These are phyloP conservation scores for Tritrichomonas foetus DNA, from an alignment of 208 protist species.

Conservation along the genomic window DNA sequence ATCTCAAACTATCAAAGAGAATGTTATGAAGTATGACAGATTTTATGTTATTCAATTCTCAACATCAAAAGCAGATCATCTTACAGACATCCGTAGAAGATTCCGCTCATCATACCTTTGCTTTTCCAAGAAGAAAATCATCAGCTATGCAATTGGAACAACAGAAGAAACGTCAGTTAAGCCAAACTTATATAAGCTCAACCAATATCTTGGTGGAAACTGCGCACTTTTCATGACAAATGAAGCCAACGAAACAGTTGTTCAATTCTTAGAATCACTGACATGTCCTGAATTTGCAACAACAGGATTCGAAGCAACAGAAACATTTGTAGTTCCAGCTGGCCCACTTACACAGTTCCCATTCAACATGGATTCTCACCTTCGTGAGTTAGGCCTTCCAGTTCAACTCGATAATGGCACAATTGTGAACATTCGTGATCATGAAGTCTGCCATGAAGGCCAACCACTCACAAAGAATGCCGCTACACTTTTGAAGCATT, in stretches of 20 bases:
- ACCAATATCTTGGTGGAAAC: not conserved
- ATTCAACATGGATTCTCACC: not conserved
- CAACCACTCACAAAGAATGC: not conserved
- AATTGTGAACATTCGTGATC: constrained; percentile 11
- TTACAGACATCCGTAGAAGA: not conserved
- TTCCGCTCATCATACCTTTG: constrained; percentile 19
- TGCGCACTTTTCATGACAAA: constrained; percentile 36
- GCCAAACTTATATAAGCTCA: not conserved
- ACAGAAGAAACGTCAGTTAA: not conserved
- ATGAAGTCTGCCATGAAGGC: not conserved
- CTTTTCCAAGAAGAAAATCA: not conserved
- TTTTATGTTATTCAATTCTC: not conserved
- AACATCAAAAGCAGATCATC: not conserved
- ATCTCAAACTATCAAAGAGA: not conserved
- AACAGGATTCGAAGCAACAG: not conserved
- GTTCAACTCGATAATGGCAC: constrained; percentile 38
- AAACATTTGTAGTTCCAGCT: not conserved
- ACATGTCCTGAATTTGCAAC: not conserved
- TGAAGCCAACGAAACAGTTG: not conserved
- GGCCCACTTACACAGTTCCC: not conserved
- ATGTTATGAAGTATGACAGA: not conserved
- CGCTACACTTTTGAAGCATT: not conserved
- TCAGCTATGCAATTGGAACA: not conserved
- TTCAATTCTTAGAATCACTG: not conserved
- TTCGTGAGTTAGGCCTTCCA: constrained; percentile 16